Evolutionary conservation across 257 asterid species (phyloP).

Genomic region (Solanum ahanhuiri): DNA sequence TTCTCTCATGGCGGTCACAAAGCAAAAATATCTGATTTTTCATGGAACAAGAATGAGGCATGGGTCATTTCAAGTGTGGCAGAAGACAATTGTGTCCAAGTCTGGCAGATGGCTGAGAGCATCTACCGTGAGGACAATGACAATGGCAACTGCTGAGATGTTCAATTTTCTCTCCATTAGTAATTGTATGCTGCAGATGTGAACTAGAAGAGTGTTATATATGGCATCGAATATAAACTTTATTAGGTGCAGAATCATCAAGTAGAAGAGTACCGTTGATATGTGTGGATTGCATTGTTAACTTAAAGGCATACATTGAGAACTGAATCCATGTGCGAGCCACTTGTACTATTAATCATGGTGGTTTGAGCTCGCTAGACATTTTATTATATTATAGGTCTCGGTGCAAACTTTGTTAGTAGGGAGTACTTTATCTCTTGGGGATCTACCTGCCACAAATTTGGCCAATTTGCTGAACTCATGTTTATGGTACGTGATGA

Average conservation of each 20-base stretch:
- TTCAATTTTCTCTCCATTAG: background rate
- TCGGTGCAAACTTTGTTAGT: no score
- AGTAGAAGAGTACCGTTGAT: background rate
- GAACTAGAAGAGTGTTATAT: background rate
- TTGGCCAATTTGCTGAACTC: background rate
- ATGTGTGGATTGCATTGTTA: background rate
- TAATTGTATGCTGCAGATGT: background rate
- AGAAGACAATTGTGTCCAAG: slow-evolving; percentile 76
- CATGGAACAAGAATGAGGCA: slow-evolving; percentile 80
- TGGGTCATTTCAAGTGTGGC: slow-evolving; percentile 97
- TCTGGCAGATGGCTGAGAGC: slow-evolving; percentile 95
- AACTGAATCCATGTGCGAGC: background rate
- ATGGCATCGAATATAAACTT: background rate
- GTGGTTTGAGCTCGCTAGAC: background rate
- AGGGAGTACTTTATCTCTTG: background rate
- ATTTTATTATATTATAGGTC: background rate
- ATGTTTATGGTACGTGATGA: no score
- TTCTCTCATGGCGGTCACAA: slow-evolving; percentile 97
- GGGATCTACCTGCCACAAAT: background rate
- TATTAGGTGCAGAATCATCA: background rate
- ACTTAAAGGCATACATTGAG: background rate
- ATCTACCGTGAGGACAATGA: slow-evolving; percentile 70
- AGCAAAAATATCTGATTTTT: slow-evolving; percentile 84
- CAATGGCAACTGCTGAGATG: slow-evolving; percentile 7
- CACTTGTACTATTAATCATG: background rate